Evolutionary conservation across 2,329 filamentous ascomycete species (phyloP).

Genomic region (Dactylellina sp.): DNA sequence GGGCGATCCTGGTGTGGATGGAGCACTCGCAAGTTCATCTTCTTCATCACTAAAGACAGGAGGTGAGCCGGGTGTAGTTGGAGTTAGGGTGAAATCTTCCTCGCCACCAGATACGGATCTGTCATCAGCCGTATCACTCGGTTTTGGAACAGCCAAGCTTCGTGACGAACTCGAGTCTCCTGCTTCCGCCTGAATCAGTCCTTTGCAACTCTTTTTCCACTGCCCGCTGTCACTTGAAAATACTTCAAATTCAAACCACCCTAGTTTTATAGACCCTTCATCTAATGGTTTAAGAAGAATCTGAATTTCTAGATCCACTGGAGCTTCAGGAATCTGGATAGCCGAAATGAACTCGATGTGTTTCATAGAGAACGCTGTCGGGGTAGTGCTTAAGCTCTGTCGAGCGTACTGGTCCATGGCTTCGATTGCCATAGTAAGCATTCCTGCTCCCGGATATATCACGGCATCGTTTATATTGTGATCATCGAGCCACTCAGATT

Average conservation of each 20-base stretch:
- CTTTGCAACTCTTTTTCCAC: slow-evolving; percentile 42
- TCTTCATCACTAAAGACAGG: slow-evolving; percentile 1
- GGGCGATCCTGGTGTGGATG: neutral
- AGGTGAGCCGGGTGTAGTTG: neutral
- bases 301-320: slow-evolving; percentile 14
- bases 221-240: slow-evolving; percentile 8
- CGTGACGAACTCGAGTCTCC: neutral
- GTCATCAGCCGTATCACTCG: neutral
- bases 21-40: neutral
- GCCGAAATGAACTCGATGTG: slow-evolving; percentile 37
- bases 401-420: slow-evolving; percentile 43
- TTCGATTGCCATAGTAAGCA: slow-evolving; percentile 44
- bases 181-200: slow-evolving; percentile 3
- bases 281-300: slow-evolving; percentile 12
- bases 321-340: slow-evolving; percentile 19
- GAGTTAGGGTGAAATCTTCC: neutral
- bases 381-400: slow-evolving; percentile 1
- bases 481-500: slow-evolving; percentile 32
- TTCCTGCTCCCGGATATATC: slow-evolving; percentile 35
- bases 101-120: neutral
- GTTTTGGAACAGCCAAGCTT: too few species aligned
- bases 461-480: slow-evolving; percentile 32
- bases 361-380: slow-evolving; percentile 21
- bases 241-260: slow-evolving; percentile 43
- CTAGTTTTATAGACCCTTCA: slow-evolving; percentile 3